Base-by-base conservation (phyloP, 192 early-diverging fungal genomes). In the Anaeromyces robustus region DNA sequence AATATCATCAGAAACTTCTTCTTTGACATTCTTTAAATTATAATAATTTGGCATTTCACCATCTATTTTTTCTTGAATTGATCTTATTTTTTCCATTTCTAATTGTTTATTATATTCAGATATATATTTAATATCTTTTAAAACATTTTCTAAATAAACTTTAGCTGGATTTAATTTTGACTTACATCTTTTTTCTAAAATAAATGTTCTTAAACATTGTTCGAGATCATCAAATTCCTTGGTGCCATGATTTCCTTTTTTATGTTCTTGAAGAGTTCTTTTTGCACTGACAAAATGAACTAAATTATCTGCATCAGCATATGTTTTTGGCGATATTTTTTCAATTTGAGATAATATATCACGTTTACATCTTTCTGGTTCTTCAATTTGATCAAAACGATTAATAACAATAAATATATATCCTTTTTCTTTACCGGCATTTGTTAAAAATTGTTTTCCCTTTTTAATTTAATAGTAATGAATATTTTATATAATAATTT, bases 351-450 rank as follows among this genome's bases (percentile, higher is more conserved):
- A 94, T n/a, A 99, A 91, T 80, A 99, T 96, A 80, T 96, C 90
- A 52, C 92, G 88, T 84, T 93, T 93, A 87, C 96, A 97, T 78
- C 96, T 93, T 85, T 98, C 96, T 87, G 96, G 95, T 83, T 95
- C 89, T 78, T 92, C 90, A 86, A 99, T 99, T 28, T 92, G 90
- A 85, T 99, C 97, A 83, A 98, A 99, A 81, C 93, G 89, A 86
- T 99, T 99, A 82, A 99, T 95, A 29, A 99, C 96, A 81, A 99
- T 97, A 81, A 99, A 99, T 30, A 99, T 95, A 86, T 95, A 96
- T 14, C 96, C 95, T 87, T 99, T 99, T 89, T 99, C 97, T 86
- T 98, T 97, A 77, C 95, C 95, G 12, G 97, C 97, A 82, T 92
- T 97, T 82, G 92, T 90, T 85, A 99, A 88, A 86, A 99, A 99